Percentiles rank a stretch among this genome's conserved stretches.
These are phyloP conservation scores for Penicillium longicatenatum DNA, from an alignment of 495 filamentous ascomycete species.

Conservation along the genomic window DNA sequence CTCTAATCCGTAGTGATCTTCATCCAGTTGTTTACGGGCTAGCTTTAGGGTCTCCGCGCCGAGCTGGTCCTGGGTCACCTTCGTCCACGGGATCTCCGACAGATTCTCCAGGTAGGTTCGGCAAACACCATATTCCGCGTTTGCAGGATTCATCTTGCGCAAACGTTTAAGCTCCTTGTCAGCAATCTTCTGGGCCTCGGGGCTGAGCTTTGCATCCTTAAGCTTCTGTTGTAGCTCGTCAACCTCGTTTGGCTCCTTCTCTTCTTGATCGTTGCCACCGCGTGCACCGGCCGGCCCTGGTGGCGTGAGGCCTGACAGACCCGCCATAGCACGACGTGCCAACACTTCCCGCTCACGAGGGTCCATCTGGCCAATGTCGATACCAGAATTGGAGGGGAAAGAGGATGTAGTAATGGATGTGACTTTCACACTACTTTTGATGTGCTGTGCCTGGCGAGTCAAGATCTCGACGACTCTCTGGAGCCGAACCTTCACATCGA, in stretches of 20 bases:
- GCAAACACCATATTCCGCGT: constrained; percentile 92
- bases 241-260: constrained; percentile 79
- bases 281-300: constrained; percentile 50
- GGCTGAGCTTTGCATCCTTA: constrained; percentile 73
- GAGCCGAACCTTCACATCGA: constrained; percentile 76
- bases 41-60: constrained; percentile 75
- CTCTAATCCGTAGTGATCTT: constrained; percentile 95
- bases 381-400: constrained; percentile 52
- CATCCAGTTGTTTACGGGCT: constrained; percentile 88
- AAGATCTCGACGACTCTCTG: constrained; percentile 79
- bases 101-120: constrained; percentile 95
- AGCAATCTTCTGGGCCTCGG: constrained; percentile 81
- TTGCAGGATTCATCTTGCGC: constrained; percentile 91
- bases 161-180: constrained; percentile 86
- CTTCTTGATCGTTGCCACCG: constrained; percentile 58
- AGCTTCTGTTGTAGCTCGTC: constrained; percentile 89
- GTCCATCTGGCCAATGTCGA: constrained; percentile 56
- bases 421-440: constrained; percentile 81
- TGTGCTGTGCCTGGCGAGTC: constrained; percentile 71
- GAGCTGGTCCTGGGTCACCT: constrained; percentile 82
- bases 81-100: constrained; percentile 91
- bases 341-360: constrained; percentile 55
- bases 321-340: constrained; percentile 50
- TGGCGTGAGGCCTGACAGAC: constrained; percentile 52
- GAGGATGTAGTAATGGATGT: constrained; percentile 65